Base-by-base conservation (phyloP, 2,329 filamentous ascomycete genomes). In the Aureobasidium uvarum region DNA sequence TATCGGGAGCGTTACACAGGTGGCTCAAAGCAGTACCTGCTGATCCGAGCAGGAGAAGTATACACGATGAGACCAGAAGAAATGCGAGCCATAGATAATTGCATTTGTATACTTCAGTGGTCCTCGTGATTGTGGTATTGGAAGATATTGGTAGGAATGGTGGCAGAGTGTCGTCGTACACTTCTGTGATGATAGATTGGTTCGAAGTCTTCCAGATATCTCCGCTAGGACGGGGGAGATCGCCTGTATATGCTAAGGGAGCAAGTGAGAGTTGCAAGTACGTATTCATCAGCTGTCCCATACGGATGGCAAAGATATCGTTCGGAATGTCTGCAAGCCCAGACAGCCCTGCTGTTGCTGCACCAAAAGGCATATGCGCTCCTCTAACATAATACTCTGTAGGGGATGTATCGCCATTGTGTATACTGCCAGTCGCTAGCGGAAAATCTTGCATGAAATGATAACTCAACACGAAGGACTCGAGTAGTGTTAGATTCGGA, bases 81-180 rank as follows among this genome's bases (percentile, higher is more conserved):
- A 76, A 55, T 2, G 67, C 41, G 1, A 77, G 43, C 75, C 74
- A 76, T 0, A 69, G 68, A 31, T 68, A 70, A 41, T 74, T 73
- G 67, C 72, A 73, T 0, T 68, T 62, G 25, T 74, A 77, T 0
- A 75, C 68, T 10, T 73, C 60, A 18, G 69, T 36, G 0, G 62
- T 67, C 0, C 28, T 56, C 0, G 64, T 72, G 1, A 68, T 58
- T 0, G 39, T 70, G 0, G 70, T 70, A 0, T 55, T 72, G 1
- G 14, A 33, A 13, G 28, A 16, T 0, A 38, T 25, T 25, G 25
- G 39, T n/a, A 23, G 13, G 16, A 62, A 38, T 10, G 20, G 28
- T 38, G 14, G 33, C 31, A 39, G 43, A 39, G 23, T 62, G 25
- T 48, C 16, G 14, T 48, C 23, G 23, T 20, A 41, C 8, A 52